Base-by-base conservation (phyloP, 306 rosid species). In the Trifolium fragiferum region DNA sequence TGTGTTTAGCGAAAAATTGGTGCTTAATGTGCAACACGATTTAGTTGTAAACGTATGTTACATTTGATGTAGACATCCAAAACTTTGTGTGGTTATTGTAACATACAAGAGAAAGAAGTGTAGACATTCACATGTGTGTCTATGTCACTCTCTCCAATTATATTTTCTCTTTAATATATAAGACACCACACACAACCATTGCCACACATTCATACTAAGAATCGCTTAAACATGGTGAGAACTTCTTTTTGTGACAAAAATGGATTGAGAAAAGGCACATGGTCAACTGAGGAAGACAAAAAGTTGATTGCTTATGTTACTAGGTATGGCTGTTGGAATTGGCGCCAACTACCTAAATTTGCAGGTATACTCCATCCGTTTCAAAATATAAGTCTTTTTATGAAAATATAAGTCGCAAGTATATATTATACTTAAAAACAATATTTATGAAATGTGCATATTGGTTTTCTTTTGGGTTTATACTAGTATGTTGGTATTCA, bases 271-370 rank as follows among this genome's bases (percentile, higher is more conserved):
- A 90, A 84, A 75, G 97, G 97, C 1, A 81, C 83, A 18, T 90
- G 97, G 96, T 78, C 91, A 8, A 80, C 84, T 0, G 93, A 90
- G 68, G 97, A 90, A 81, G 97, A 90, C 44, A 67, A 68, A 35
- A 85, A 79, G 77, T 83, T 91, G 55, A 80, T 62, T 64, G 89
- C 86, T 70, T 87, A 87, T 84, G 78, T 91, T 13, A 72, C 86
- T 14, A 77, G 74, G 33, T 80, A 87, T 54, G 97, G 92, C 40
- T 68, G 78, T 35, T 79, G 89, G 87, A 91, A 91, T 83, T 91
- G 97, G 97, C 90, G 92, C 32, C 87, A 78, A 68, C 83, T 89
- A 10, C 93, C 96, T 78, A 83, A 76, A 72, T 82, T 82, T 74
- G 93, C 96, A 68, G 96, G 96, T 90, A 40, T 23, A n/a, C n/a